A percentile compares a stretch with the other conserved stretches of the same genome.
Conservation (phyloP, 306 rosid species). For the Sesbania bispinosa region DNA sequence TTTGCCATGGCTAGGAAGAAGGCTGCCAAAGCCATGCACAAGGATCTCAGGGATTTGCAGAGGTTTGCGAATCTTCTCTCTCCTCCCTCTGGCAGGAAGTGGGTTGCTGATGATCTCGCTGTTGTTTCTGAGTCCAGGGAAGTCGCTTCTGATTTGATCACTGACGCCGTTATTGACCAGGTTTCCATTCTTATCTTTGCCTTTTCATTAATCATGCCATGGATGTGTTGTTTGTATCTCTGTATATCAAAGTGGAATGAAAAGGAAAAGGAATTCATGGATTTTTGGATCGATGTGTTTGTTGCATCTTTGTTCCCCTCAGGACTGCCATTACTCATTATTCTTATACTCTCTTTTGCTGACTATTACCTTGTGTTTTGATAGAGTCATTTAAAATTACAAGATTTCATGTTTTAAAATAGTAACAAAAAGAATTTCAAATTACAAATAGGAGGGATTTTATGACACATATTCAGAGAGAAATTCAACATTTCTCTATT, state of each 20-base stretch:
- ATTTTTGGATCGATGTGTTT: too few species aligned
- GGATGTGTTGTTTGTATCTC: too few species aligned
- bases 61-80: slow-evolving; percentile 52
- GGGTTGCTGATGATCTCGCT: slow-evolving; percentile 77
- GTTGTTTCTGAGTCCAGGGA: slow-evolving; percentile 89
- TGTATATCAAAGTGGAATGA: too few species aligned
- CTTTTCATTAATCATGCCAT: not conserved
- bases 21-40: slow-evolving; percentile 81
- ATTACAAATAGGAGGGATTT: too few species aligned
- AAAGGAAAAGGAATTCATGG: too few species aligned
- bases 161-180: slow-evolving; percentile 90
- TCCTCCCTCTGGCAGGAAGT: slow-evolving; percentile 61
- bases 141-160: slow-evolving; percentile 80
- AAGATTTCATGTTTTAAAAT: too few species aligned
- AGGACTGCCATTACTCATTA: not conserved
- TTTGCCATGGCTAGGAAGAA: slow-evolving; percentile 86
- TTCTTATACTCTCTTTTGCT: too few species aligned
- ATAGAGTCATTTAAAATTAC: too few species aligned
- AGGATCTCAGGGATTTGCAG: slow-evolving; percentile 83
- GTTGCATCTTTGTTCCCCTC: not conserved
- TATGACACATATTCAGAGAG: too few species aligned
- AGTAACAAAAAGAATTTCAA: too few species aligned
- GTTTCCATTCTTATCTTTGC: slow-evolving; percentile 21
- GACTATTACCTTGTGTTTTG: too few species aligned
- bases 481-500: too few species aligned